A percentile compares a stretch with the other conserved stretches of the same genome.
Evolutionary conservation across 2,329 filamentous ascomycete species (phyloP).

Genomic region (Sporothrix schenckii): DNA sequence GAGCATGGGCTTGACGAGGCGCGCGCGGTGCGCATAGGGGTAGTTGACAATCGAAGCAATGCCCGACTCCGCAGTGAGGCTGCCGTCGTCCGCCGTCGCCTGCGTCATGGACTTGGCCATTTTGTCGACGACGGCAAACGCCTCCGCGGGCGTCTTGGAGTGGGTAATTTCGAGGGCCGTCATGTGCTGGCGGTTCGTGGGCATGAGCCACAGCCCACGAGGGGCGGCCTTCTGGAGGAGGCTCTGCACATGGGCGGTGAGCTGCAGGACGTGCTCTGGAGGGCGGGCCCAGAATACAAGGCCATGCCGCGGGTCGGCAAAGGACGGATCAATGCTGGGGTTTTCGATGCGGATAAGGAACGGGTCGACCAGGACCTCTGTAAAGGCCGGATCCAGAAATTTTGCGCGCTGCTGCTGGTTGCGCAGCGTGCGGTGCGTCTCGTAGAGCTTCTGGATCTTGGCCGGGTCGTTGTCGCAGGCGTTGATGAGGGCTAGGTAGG

Average conservation of each 20-base stretch:
- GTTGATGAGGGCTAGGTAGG: slow-evolving; percentile 73
- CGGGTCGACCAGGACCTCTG: slow-evolving; percentile 73
- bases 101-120: slow-evolving; percentile 45
- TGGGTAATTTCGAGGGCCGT: slow-evolving; percentile 85
- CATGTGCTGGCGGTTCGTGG: slow-evolving; percentile 74
- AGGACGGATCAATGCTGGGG: slow-evolving; percentile 66
- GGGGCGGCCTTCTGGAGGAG: slow-evolving; percentile 61
- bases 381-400: slow-evolving; percentile 69
- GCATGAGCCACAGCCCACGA: slow-evolving; percentile 80
- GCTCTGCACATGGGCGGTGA: slow-evolving; percentile 71
- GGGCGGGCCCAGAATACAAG: slow-evolving; percentile 88
- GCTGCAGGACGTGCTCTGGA: slow-evolving; percentile 66
- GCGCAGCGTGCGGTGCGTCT: slow-evolving; percentile 71
- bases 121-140: slow-evolving; percentile 61
- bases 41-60: slow-evolving; percentile 65
- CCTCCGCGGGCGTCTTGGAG: slow-evolving; percentile 70
- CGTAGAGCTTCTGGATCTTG: slow-evolving; percentile 72
- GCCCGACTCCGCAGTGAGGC: slow-evolving; percentile 42
- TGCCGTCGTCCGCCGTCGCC: not conserved
- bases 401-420: slow-evolving; percentile 76
- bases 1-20: slow-evolving; percentile 79
- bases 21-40: slow-evolving; percentile 64
- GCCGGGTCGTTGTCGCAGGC: slow-evolving; percentile 67
- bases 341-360: slow-evolving; percentile 71
- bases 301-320: slow-evolving; percentile 75